Evolutionary conservation across 768 basidiomycete genomes (phyloP).

Genomic region (Amanita thiersii): DNA sequence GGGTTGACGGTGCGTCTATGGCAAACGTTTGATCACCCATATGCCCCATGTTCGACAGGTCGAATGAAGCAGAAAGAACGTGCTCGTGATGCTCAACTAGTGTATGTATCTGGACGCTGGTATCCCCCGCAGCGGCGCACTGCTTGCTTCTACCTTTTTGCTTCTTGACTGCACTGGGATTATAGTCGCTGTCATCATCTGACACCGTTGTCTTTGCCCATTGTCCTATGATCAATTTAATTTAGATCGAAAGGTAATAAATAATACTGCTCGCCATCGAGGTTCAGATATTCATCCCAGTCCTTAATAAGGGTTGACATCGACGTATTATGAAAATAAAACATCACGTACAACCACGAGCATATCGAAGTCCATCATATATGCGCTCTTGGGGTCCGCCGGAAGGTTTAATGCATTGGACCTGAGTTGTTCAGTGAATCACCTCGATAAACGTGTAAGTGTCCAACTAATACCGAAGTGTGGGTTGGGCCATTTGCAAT

Average conservation of each 20-base stretch:
- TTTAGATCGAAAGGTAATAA: not conserved
- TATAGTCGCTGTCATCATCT: constrained; percentile 42
- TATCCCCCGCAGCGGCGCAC: constrained; percentile 29
- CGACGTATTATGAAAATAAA: not conserved
- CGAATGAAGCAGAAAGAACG: constrained; percentile 58
- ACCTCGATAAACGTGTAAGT: too few species aligned
- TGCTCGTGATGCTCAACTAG: constrained; percentile 67
- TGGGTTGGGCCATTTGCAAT: constrained; percentile 66
- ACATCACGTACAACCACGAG: constrained; percentile 44
- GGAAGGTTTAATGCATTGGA: constrained; percentile 42
- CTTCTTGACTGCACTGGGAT: constrained; percentile 11
- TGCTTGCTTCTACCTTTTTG: constrained; percentile 20
- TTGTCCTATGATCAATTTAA: not conserved
- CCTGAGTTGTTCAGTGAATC: constrained; percentile 25
- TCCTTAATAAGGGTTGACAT: constrained; percentile 26
- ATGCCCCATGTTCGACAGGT: constrained; percentile 43
- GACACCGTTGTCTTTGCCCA: constrained; percentile 15
- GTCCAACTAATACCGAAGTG: constrained; percentile 42
- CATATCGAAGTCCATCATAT: constrained; percentile 56
- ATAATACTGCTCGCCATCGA: constrained; percentile 25
- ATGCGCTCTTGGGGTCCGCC: constrained; percentile 40
- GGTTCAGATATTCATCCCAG: constrained; percentile 56
- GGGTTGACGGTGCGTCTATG: constrained; percentile 50
- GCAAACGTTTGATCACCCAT: constrained; percentile 20
- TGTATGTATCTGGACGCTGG: constrained; percentile 49